These are phyloP conservation scores for Aegilops longissima DNA, from an alignment of 176 grass and related monocot genomes.

Conservation along the genomic window DNA sequence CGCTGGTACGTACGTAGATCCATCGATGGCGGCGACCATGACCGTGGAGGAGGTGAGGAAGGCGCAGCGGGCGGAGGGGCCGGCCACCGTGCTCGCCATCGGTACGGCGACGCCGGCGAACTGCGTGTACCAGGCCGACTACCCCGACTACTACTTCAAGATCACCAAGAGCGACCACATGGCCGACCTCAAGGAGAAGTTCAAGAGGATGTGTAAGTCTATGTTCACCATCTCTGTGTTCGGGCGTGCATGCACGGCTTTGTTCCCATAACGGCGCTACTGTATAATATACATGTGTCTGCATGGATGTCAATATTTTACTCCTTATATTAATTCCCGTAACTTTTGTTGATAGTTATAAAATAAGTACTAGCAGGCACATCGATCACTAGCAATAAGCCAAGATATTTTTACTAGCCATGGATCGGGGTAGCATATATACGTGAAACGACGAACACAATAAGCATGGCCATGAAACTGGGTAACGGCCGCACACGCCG, in stretches of 20 bases:
- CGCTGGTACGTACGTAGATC: neutral
- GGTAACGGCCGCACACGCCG: neutral
- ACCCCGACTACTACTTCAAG: constrained; percentile 93
- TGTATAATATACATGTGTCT: neutral
- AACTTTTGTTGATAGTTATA: neutral
- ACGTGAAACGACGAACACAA: neutral
- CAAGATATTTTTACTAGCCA: neutral
- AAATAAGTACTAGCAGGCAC: neutral
- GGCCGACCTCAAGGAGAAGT: constrained; percentile 95
- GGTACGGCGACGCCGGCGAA: constrained; percentile 83
- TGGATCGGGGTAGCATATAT: too few relatives aligned
- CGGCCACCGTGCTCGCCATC: constrained; percentile 77
- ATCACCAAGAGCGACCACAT: constrained; percentile 95
- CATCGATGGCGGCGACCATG: constrained; percentile 26
- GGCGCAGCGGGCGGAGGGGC: constrained; percentile 72
- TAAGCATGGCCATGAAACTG: constrained; percentile 1
- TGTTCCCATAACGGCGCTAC: neutral
- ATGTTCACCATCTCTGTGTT: neutral
- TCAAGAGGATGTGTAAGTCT: constrained; percentile 87
- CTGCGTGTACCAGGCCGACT: constrained; percentile 84
- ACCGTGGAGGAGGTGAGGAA: constrained; percentile 72
- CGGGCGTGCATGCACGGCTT: neutral
- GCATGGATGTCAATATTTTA: neutral
- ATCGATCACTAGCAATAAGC: neutral
- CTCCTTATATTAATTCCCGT: neutral